Percentiles rank a stretch among this genome's conserved stretches.
Conservation (phyloP, 1,284 basidiomycete genomes). For the Anthracocystis panici-leucophaei region DNA sequence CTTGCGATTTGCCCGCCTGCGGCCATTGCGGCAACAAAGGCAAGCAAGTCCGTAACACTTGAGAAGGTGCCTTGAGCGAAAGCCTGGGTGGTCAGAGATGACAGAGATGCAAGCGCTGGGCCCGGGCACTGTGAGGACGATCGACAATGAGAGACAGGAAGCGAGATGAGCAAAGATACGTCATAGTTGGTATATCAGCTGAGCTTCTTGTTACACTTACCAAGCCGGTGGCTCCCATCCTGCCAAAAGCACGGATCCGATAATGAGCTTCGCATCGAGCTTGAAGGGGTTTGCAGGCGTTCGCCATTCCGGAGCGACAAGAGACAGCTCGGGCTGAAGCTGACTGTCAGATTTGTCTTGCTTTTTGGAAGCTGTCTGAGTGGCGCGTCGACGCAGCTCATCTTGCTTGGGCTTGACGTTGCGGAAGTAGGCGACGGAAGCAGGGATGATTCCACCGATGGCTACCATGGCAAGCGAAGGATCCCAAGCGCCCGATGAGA, state of each 20-base stretch:
- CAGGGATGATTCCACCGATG: constrained; percentile 71
- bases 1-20: constrained; percentile 39
- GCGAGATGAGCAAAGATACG: background rate
- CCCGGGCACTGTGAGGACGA: constrained; percentile 42
- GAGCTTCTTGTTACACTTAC: constrained; percentile 14
- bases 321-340: constrained; percentile 22
- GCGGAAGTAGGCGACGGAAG: constrained; percentile 68
- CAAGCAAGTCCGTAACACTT: constrained; percentile 6
- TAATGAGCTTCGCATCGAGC: constrained; percentile 56
- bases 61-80: constrained; percentile 9
- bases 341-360: constrained; percentile 14
- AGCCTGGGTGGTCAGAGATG: constrained; percentile 12
- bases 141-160: background rate
- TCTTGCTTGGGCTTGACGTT: constrained; percentile 48
- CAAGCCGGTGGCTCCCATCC: constrained; percentile 63
- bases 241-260: constrained; percentile 63
- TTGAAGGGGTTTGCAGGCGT: constrained; percentile 48
- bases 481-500: constrained; percentile 68
- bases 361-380: constrained; percentile 8
- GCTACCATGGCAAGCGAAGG: constrained; percentile 72
- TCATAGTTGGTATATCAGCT: background rate
- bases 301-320: constrained; percentile 53
- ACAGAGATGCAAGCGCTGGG: constrained; percentile 47
- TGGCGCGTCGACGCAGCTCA: constrained; percentile 10
- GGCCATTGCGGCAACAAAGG: constrained; percentile 44